Evolutionary conservation across 2,329 filamentous ascomycete species (phyloP), one percentile per base, ranked within the genome.

Genomic region (Aspergillus luchuensis): DNA sequence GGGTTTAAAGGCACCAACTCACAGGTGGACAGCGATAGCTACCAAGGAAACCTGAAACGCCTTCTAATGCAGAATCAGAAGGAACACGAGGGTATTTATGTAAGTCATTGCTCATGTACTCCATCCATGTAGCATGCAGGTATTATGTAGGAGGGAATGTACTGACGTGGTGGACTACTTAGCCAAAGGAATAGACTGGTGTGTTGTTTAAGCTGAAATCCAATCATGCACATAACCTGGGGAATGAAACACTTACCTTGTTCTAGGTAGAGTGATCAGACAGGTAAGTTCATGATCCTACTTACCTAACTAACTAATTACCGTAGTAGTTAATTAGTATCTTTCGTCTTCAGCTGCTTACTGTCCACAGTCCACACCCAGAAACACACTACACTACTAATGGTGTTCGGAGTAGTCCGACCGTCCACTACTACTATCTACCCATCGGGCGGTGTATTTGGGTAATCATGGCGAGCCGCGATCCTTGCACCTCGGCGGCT

Each of bases 401-500:
- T 13, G 33, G 17, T 21, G 19, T 19, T 45, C 41, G 41, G 41
- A 45, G 41, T 45, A 45, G 19, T 45, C 41, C 41, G 41, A 13
- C 15, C n/a, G 17, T n/a, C 19, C n/a, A 45, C 8, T 45, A 8
- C 25, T 8, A 45, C 17, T 11, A 30, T 11, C 41, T 21, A 45
- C 41, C 41, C 21, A 45, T 23, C 41, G 41, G 41, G 41, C 21
- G 21, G 19, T 45, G 41, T 23, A 23, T 45, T 55, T 23, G 23
- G 33, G 52, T 45, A 55, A 55, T 55, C 13, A 55, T 55, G 38
- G 30, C 38, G 52, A 43, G 39, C 23, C 43, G 52, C 38, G 33
- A 51, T 50, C 45, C 55, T 57, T 57, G 52, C 52, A 55, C 39
- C 52, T 23, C 36, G 19, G 50, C 30, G 36, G 33, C 50, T 25